Evolutionary conservation across 2,329 filamentous ascomycete genomes (phyloP).

Genomic region (Colletotrichum camelliae): DNA sequence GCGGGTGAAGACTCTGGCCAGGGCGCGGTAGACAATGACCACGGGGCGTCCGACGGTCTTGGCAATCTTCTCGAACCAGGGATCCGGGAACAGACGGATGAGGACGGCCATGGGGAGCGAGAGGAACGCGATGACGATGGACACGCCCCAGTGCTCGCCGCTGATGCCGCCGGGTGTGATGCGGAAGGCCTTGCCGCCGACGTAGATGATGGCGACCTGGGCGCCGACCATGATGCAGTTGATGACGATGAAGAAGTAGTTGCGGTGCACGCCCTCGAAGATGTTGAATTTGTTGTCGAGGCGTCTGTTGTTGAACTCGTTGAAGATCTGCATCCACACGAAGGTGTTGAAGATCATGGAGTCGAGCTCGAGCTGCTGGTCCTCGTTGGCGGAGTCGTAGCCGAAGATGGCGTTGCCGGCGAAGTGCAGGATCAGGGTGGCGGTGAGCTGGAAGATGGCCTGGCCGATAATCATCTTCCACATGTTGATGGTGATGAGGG

Average conservation of each 20-base stretch:
- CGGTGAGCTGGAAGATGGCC: conserved; percentile 63
- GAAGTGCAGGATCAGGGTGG: conserved; percentile 66
- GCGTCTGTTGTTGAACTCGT: conserved; percentile 69
- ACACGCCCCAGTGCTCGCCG: conserved; percentile 60
- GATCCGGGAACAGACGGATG: conserved; percentile 56
- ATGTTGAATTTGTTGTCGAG: conserved; percentile 69
- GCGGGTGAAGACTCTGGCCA: conserved; percentile 28
- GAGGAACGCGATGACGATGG: conserved; percentile 50
- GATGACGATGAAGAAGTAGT: conserved; percentile 63
- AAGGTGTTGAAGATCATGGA: conserved; percentile 74
- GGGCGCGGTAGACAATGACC: conserved; percentile 75
- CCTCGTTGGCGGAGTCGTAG: conserved; percentile 47
- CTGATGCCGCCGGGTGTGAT: conserved; percentile 44
- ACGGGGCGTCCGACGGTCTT: conserved; percentile 99
- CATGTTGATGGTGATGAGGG: conserved; percentile 74
- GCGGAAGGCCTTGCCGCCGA: conserved; percentile 60
- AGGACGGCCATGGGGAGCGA: conserved; percentile 56
- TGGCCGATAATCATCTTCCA: conserved; percentile 72
- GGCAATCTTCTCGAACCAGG: conserved; percentile 87
- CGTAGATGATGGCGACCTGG: conserved; percentile 62
- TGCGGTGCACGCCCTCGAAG: conserved; percentile 61
- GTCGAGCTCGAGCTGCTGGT: conserved; percentile 50
- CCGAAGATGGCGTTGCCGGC: conserved; percentile 60
- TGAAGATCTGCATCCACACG: conserved; percentile 78
- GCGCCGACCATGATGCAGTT: conserved; percentile 62